These are phyloP conservation scores for Rhodotorula diobovata DNA, from an alignment of 768 basidiomycete genomes.

Conservation along the genomic window DNA sequence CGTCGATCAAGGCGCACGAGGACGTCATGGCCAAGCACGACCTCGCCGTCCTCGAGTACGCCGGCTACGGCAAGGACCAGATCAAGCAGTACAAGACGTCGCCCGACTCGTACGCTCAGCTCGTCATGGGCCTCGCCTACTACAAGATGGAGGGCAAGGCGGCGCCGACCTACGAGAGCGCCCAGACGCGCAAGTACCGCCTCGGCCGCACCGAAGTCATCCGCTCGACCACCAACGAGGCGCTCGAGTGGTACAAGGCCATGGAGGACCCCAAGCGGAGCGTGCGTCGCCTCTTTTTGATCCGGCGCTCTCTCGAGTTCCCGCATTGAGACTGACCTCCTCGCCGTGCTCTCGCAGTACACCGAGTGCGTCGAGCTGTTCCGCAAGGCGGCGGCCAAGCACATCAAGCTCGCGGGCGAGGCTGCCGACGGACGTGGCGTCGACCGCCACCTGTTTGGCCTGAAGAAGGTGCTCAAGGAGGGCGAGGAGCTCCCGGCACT, in stretches of 20 bases:
- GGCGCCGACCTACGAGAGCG: constrained; percentile 69
- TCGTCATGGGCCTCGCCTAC: constrained; percentile 94
- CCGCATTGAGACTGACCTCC: neutral
- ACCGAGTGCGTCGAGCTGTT: constrained; percentile 62
- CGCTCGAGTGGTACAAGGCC: constrained; percentile 77
- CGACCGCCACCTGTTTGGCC: constrained; percentile 83
- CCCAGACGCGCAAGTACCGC: constrained; percentile 88
- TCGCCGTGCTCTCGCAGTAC: constrained; percentile 49
- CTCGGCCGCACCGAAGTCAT: constrained; percentile 93
- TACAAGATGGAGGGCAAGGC: constrained; percentile 60
- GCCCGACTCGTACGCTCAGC: constrained; percentile 91
- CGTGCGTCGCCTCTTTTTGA: constrained; percentile 49
- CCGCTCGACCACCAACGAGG: constrained; percentile 73
- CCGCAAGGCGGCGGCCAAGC: constrained; percentile 69
- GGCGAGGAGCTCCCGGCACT: constrained; percentile 61
- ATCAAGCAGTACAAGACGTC: constrained; percentile 58
- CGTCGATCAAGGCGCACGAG: constrained; percentile 66
- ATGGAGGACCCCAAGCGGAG: constrained; percentile 63
- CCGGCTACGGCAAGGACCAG: constrained; percentile 78
- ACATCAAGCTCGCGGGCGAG: constrained; percentile 81
- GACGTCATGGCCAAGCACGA: constrained; percentile 72
- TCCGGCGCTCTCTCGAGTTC: constrained; percentile 5
- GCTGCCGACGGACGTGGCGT: constrained; percentile 92
- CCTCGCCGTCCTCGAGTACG: constrained; percentile 76
- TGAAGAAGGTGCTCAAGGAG: constrained; percentile 71